Evolutionary conservation across 345 rosid species (phyloP).

Genomic region (Populus davidiana): DNA sequence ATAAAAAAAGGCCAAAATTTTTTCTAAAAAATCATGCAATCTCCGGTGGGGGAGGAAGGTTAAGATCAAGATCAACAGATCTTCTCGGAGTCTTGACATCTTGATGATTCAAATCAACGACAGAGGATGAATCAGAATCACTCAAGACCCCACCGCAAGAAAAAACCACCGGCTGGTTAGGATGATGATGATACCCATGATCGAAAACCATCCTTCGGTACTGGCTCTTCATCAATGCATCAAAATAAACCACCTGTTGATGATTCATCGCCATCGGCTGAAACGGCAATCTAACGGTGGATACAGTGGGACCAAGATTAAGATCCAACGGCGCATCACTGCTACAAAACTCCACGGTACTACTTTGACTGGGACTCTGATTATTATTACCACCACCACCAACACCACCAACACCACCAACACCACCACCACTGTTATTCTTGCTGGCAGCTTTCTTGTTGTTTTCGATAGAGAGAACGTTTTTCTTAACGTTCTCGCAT

Average conservation of each 20-base stretch:
- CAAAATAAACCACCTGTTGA: conserved; percentile 31
- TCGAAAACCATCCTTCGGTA: conserved; percentile 32
- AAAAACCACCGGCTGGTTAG: not conserved
- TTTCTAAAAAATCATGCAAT: conserved; percentile 25
- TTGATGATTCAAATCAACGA: conserved; percentile 35
- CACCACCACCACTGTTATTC: not conserved
- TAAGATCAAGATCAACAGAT: conserved; percentile 63
- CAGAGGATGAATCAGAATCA: conserved; percentile 63
- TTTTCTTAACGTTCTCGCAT: conserved; percentile 16
- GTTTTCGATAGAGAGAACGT: not conserved
- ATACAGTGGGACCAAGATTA: conserved; percentile 28
- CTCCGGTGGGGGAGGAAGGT: conserved; percentile 53
- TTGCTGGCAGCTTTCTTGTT: not conserved
- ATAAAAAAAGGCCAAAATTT: not conserved
- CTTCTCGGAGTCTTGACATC: conserved; percentile 22
- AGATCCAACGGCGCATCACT: conserved; percentile 40
- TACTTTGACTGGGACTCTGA: conserved; percentile 58
- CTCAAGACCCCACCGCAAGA: conserved; percentile 34
- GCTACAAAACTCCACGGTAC: conserved; percentile 65
- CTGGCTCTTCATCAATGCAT: conserved; percentile 33
- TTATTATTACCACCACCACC: conserved; percentile 10
- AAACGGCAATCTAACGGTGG: conserved; percentile 16
- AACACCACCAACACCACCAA: not conserved
- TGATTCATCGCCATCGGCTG: conserved; percentile 6
- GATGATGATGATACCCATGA: conserved; percentile 9